phyloP scores from a whole-genome alignment of 352 stramenopile species.

The Phytopythium litorale region DNA sequence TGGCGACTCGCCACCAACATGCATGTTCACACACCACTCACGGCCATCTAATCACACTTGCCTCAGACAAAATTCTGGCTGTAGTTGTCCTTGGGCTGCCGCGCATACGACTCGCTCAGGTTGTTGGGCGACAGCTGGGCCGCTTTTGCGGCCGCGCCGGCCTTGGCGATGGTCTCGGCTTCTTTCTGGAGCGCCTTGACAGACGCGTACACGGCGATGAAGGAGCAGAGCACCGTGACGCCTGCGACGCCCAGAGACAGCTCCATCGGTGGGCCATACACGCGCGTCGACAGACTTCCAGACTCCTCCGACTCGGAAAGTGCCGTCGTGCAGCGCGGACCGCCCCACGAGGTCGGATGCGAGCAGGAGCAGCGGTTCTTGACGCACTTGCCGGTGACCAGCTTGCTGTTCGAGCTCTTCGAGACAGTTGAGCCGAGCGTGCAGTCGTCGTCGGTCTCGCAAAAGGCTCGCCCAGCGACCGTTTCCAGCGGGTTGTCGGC shows the following conservation, averaged over 20 bases:
- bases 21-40: background rate
- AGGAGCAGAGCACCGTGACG: conserved; percentile 27
- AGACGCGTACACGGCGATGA: conserved; percentile 27
- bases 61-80: conserved; percentile 51
- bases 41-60: background rate
- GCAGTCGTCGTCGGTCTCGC: conserved; percentile 49
- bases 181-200: conserved; percentile 13
- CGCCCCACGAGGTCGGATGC: conserved; percentile 42
- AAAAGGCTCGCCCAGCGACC: conserved; percentile 50
- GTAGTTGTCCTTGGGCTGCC: conserved; percentile 47
- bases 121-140: conserved; percentile 3
- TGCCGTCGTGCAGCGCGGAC: conserved; percentile 38
- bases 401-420: conserved; percentile 2
- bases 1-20: background rate
- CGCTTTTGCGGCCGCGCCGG: conserved; percentile 7
- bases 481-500: conserved; percentile 38
- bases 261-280: conserved; percentile 36
- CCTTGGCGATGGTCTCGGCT: conserved; percentile 16
- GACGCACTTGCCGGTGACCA: conserved; percentile 49
- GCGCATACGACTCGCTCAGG: conserved; percentile 11
- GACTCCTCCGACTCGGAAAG: conserved; percentile 28
- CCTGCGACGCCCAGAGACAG: conserved; percentile 27
- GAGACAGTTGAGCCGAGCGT: conserved; percentile 27
- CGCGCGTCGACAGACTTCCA: conserved; percentile 21
- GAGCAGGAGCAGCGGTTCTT: conserved; percentile 52